A percentile compares a stretch with the other conserved stretches of the same genome.
Evolutionary conservation across 208 protist genomes (phyloP).

Genomic region (Herpetomonas samuelpessoai): DNA sequence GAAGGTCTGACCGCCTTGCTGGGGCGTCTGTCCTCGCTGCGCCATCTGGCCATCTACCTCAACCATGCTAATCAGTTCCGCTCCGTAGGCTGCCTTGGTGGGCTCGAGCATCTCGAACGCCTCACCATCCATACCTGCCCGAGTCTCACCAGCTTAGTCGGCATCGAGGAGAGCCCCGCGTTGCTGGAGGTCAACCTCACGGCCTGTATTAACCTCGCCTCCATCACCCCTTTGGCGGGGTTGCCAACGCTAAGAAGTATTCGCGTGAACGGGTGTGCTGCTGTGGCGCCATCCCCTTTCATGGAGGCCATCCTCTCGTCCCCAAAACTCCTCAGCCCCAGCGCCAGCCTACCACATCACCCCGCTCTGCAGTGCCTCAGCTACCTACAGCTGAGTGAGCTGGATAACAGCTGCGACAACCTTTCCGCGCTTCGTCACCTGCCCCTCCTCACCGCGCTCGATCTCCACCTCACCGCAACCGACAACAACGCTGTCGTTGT

Average conservation of each 20-base stretch:
- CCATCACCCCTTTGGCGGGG: not conserved
- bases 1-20: not conserved
- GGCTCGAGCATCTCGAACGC: not conserved
- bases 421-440: not conserved
- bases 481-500: not conserved
- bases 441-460: not conserved
- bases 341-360: not conserved
- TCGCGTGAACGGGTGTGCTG: not conserved
- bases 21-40: not conserved
- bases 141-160: not conserved
- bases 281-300: not conserved
- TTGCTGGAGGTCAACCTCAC: not conserved
- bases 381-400: constrained; percentile 4
- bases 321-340: not conserved
- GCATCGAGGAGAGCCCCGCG: not conserved
- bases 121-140: not conserved
- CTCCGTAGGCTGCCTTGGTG: not conserved
- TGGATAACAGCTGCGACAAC: constrained; percentile 2
- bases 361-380: not conserved
- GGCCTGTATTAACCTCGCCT: not conserved
- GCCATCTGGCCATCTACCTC: constrained; percentile 1
- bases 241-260: not conserved
- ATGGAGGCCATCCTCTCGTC: constrained; percentile 1
- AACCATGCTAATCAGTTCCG: not conserved
- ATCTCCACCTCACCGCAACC: not conserved